Base-by-base conservation (phyloP, 148 eudicot species). In the Amaranthus cruentus region DNA sequence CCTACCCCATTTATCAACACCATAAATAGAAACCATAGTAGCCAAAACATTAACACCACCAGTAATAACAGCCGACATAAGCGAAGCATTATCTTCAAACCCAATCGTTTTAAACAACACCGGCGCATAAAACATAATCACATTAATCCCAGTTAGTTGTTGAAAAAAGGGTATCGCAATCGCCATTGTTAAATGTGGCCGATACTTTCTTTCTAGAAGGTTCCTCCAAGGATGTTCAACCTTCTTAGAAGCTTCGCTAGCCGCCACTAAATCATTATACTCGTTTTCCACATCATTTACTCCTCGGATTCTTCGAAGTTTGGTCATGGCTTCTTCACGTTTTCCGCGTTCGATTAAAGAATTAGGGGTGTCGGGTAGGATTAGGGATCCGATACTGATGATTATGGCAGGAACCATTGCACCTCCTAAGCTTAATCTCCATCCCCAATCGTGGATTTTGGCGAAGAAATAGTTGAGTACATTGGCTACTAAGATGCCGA, bases 291-390 rank as follows among this genome's bases (percentile, higher is more conserved):
- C 85, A 46, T 83, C 78, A 0, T 72, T 58, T 0, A 88, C 57
- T 4, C 97, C 93, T 5, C 97, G 82, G 51, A 91, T 85, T 55
- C 84, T 73, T 9, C 42, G 72, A 28, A 91, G 93, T 18, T 79
- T 77, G 0, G 67, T 6, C 15, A 63, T 63, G 67, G 97, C 93
- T 21, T 84, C 80, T 0, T 84, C 91, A 6, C 18, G 76, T 11
- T 75, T 71, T 6, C 90, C 91, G n/a, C 91, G 84, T 49, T 89
- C 93, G 38, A 91, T 85, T 78, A 91, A 42, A 0, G 93, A 89
- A 88, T 89, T 88, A 0, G 97, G 93, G 18, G 97, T 91, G 81
- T 91, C 97, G 2, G 97, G 90, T 6, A 91, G 86, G 81, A 86
- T 12, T 4, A 89, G 3, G 11, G 97, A 83, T 0, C 91, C 91